Base-by-base conservation (phyloP, 768 basidiomycete species). In the Russula lepida region DNA sequence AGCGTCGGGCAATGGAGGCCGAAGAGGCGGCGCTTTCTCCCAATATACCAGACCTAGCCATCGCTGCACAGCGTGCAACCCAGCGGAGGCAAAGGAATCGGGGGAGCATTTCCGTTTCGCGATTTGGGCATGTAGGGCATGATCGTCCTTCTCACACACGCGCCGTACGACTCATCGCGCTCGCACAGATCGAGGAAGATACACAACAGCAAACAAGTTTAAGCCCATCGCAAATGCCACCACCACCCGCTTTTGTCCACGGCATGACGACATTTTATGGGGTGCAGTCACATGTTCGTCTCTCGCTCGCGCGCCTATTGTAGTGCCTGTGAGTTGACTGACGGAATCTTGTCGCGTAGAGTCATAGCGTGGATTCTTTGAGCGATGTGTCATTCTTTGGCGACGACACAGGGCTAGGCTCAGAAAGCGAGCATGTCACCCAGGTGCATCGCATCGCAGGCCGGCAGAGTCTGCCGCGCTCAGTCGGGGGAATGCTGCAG, bases 41-140 rank as follows among this genome's bases (percentile, higher is more conserved):
- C 28, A n/a, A 51, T 41, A 49, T 28, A 51, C 53, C 64, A 39
- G 52, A 59, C 46, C 12, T 64, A 44, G 39, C 57, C 52, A 23
- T 47, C 62, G 17, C 57, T 56, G 48, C 52, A 27, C 54, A 44
- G 60, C 39, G 54, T 35, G 39, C 63, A 25, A 17, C 41, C 19
- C 43, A 28, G 25, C 64, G 28, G 72, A 67, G 65, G 68, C 66
- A 74, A 53, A 70, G 71, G 43, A 72, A 75, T 47, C 74, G 78
- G 50, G 79, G 78, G 19, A 83, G 80, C 55, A 75, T 86, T 39
- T 84, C 83, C 0, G 76, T 86, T 46, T 81, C 82, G 56, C 76
- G 81, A 19, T 82, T 84, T 64, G 84, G 85, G 28, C 79, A 84
- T 77, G 83, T 84, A 51, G 74, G 60, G 3, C 25, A 48, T 23